phyloP scores from a whole-genome alignment of 2,329 filamentous ascomycete genomes.

The Clonostachys rhizophaga region DNA sequence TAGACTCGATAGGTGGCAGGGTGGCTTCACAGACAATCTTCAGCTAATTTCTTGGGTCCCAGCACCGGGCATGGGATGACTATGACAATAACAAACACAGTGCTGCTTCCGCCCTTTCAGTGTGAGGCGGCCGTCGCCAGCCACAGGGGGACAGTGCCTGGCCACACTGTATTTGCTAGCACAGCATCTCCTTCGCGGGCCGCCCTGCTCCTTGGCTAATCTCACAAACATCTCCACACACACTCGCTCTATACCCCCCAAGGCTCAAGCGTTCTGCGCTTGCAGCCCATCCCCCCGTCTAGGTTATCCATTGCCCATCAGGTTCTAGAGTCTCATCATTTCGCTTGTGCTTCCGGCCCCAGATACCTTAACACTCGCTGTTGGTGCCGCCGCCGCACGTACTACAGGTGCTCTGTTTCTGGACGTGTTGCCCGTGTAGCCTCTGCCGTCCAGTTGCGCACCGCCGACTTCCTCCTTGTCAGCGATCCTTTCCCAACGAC shows the following conservation, averaged over 20 bases:
- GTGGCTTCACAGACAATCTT: constrained; percentile 1
- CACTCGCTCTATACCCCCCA: constrained; percentile 18
- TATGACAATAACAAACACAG: no score
- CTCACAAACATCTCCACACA: constrained; percentile 34
- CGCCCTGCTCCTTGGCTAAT: constrained; percentile 22
- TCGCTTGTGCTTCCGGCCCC: constrained; percentile 42
- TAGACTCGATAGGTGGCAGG: not conserved
- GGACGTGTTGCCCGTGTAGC: no score
- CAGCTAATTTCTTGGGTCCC: constrained; percentile 4
- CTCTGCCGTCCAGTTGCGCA: no score
- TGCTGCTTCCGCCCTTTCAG: no score
- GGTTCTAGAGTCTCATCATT: constrained; percentile 41
- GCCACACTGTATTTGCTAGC: no score
- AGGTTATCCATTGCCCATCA: constrained; percentile 15
- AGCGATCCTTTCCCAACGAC: no score
- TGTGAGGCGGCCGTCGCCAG: no score
- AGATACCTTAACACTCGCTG: not conserved
- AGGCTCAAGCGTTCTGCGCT: constrained; percentile 2
- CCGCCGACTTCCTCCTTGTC: no score
- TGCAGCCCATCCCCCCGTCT: not conserved
- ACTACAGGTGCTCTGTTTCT: no score
- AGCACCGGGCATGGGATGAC: constrained; percentile 1
- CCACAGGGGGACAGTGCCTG: no score
- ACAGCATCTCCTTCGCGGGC: no score
- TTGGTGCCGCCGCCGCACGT: no score